A percentile compares a stretch with the other conserved stretches of the same genome.
Evolutionary conservation across 768 basidiomycete species (phyloP).

Genomic region (Mycena maculata): DNA sequence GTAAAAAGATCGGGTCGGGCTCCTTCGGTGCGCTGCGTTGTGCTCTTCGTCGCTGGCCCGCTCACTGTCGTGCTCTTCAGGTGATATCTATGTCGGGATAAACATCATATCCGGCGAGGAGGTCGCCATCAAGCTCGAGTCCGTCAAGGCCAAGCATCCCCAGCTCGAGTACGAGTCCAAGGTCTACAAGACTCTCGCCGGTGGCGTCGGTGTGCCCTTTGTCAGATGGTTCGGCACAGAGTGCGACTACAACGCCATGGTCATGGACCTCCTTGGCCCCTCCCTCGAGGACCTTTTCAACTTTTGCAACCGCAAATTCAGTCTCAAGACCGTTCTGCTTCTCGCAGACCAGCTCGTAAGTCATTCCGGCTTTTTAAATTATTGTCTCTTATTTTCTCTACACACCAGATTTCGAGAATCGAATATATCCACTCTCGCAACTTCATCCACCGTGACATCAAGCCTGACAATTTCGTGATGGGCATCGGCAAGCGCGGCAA

Average conservation of each 20-base stretch:
- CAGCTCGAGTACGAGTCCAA: conserved; percentile 99
- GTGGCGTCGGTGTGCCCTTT: conserved; percentile 98
- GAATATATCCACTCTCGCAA: conserved; percentile 99
- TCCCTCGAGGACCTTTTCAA: conserved; percentile 93
- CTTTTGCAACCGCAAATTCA: conserved; percentile 97
- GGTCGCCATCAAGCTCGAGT: conserved; percentile 99
- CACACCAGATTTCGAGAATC: conserved; percentile 91
- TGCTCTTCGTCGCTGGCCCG: conserved; percentile 15
- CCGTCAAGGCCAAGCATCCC: conserved; percentile 99
- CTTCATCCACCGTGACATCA: conserved; percentile 98
- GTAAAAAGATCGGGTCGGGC: conserved; percentile 99
- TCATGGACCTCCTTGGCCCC: conserved; percentile 94
- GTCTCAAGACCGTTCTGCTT: conserved; percentile 94
- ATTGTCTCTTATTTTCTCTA: conserved; percentile 36
- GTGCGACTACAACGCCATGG: conserved; percentile 99
- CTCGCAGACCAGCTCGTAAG: conserved; percentile 95
- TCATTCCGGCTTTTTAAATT: conserved; percentile 36
- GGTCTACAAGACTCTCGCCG: conserved; percentile 97
- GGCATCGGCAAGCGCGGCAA: conserved; percentile 99
- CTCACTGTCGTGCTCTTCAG: conserved; percentile 53
- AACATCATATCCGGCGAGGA: conserved; percentile 99
- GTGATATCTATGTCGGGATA: conserved; percentile 99
- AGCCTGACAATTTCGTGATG: conserved; percentile 99
- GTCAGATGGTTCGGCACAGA: conserved; percentile 95
- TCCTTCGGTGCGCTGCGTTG: conserved; percentile 83